Conservation (phyloP, 768 basidiomycete species). For the Termitomyces heimii region DNA sequence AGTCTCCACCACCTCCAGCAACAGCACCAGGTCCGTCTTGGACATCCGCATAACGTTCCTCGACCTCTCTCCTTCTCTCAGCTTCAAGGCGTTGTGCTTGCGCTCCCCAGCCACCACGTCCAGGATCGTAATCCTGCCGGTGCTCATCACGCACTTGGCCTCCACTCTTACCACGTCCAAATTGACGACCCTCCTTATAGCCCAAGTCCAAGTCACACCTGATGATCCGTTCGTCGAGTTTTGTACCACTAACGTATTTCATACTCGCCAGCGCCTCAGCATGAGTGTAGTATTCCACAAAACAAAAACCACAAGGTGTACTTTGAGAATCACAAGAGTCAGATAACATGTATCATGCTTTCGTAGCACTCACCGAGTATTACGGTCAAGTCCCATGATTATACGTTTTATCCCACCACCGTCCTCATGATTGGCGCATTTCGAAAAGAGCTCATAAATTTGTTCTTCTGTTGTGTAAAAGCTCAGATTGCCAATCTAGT, state of each 20-base stretch:
- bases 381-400: slow-evolving; percentile 91
- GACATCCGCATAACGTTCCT: slow-evolving; percentile 81
- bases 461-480: slow-evolving; percentile 96
- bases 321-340: slow-evolving; percentile 30
- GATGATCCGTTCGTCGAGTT: slow-evolving; percentile 97
- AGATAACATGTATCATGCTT: neutral
- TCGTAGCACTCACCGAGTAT: slow-evolving; percentile 55
- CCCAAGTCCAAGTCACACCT: slow-evolving; percentile 97
- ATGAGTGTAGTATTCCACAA: slow-evolving; percentile 95
- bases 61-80: slow-evolving; percentile 74
- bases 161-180: slow-evolving; percentile 94
- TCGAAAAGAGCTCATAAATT: slow-evolving; percentile 89
- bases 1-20: slow-evolving; percentile 80
- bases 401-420: slow-evolving; percentile 90
- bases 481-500: slow-evolving; percentile 85
- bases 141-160: slow-evolving; percentile 98
- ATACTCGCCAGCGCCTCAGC: slow-evolving; percentile 88
- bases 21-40: slow-evolving; percentile 77
- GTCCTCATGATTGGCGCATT: slow-evolving; percentile 83
- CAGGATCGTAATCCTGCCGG: slow-evolving; percentile 93
- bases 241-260: slow-evolving; percentile 95
- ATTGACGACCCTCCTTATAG: slow-evolving; percentile 95
- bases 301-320: slow-evolving; percentile 93
- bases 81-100: slow-evolving; percentile 71
- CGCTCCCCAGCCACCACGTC: slow-evolving; percentile 92